A percentile compares a stretch with the other conserved stretches of the same genome.
phyloP scores from a whole-genome alignment of 495 filamentous ascomycete species.

The Hypomontagnella monticulosa region DNA sequence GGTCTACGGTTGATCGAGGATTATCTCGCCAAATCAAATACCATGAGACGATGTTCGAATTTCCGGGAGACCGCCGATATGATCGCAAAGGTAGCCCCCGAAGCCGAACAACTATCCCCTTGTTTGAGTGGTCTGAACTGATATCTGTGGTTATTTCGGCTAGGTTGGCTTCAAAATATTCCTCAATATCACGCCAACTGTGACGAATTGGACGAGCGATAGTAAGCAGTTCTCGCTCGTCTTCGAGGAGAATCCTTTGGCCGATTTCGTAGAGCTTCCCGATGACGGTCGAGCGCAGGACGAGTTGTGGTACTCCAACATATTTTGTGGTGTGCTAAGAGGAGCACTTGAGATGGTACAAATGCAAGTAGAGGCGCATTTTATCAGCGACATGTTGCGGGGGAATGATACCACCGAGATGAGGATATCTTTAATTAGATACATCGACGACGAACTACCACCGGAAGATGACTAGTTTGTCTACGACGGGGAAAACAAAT shows the following conservation, averaged over 20 bases:
- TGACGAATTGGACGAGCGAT: slow-evolving; percentile 95
- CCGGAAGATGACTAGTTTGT: slow-evolving; percentile 84
- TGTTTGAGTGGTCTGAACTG: slow-evolving; percentile 5
- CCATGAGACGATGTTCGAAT: slow-evolving; percentile 83
- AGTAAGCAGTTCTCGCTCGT: slow-evolving; percentile 95
- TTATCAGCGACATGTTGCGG: slow-evolving; percentile 91
- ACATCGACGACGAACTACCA: slow-evolving; percentile 97
- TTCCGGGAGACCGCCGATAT: slow-evolving; percentile 96
- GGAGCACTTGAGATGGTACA: slow-evolving; percentile 98
- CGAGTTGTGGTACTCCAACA: slow-evolving; percentile 98
- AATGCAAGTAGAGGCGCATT: slow-evolving; percentile 98
- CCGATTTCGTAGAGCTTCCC: slow-evolving; percentile 96
- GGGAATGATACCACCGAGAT: slow-evolving; percentile 98
- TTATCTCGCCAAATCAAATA: slow-evolving; percentile 93
- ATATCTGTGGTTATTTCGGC: not conserved
- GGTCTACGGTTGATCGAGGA: slow-evolving; percentile 96
- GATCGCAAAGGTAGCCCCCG: slow-evolving; percentile 79
- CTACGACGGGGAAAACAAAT: not conserved
- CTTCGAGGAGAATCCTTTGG: slow-evolving; percentile 96
- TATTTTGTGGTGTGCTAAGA: slow-evolving; percentile 90
- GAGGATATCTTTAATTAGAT: slow-evolving; percentile 89
- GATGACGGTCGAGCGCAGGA: slow-evolving; percentile 96
- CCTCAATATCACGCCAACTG: slow-evolving; percentile 93
- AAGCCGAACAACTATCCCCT: slow-evolving; percentile 7
- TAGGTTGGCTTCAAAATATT: slow-evolving; percentile 99